These are phyloP conservation scores for Noccaea bulbosa DNA, from an alignment of 345 rosid species.

Conservation along the genomic window DNA sequence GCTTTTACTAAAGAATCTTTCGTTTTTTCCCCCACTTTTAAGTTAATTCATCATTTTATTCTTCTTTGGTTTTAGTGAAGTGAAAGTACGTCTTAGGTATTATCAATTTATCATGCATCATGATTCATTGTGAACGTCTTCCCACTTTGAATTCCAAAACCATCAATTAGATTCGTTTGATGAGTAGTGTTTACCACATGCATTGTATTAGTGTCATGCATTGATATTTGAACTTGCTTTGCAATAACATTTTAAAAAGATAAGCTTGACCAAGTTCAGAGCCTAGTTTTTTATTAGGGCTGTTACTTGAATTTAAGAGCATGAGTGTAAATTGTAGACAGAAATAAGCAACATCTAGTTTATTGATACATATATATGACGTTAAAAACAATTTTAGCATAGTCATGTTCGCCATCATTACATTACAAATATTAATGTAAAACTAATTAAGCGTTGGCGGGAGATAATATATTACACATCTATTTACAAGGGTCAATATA, in stretches of 20 bases:
- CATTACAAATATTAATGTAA: background rate
- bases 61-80: conserved; percentile 73
- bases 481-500: conserved; percentile 5
- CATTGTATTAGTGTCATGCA: conserved; percentile 10
- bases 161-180: conserved; percentile 31
- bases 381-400: background rate
- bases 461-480: background rate
- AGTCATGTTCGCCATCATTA: background rate
- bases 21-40: conserved; percentile 49
- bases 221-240: conserved; percentile 2
- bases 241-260: background rate
- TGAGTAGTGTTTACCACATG: background rate
- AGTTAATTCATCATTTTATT: conserved; percentile 58
- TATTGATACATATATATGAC: background rate
- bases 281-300: background rate
- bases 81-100: conserved; percentile 51
- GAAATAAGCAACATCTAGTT: background rate
- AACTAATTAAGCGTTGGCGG: background rate
- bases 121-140: conserved; percentile 28
- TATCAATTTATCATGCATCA: conserved; percentile 27
- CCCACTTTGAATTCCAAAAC: conserved; percentile 30
- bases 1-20: conserved; percentile 85
- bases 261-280: background rate
- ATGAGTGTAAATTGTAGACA: background rate
- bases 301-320: background rate